Conservation (phyloP, 1,284 basidiomycete genomes). For the Entoloma clypeatum region DNA sequence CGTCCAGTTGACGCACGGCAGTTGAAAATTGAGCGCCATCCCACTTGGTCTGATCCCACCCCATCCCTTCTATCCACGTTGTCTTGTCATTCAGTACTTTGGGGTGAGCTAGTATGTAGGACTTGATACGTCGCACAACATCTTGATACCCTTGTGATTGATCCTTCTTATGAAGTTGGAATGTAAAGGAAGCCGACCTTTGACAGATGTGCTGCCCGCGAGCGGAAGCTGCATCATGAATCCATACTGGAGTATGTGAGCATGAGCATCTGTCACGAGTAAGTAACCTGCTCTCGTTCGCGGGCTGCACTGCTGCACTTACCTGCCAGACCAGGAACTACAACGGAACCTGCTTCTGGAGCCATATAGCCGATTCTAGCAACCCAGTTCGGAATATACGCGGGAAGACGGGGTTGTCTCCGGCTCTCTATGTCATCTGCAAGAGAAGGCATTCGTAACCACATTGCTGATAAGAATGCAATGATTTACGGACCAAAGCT, state of each 20-base stretch:
- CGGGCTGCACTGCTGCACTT: constrained; percentile 6
- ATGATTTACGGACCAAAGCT: constrained; percentile 41
- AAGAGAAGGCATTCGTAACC: constrained; percentile 2
- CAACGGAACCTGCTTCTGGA: constrained; percentile 36
- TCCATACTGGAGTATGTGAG: constrained; percentile 70
- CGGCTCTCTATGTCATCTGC: constrained; percentile 16
- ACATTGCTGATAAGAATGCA: constrained; percentile 2
- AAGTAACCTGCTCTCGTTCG: neutral
- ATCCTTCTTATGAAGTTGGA: constrained; percentile 29
- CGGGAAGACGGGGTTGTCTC: neutral
- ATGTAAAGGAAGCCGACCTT: too few species aligned
- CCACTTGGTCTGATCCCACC: constrained; percentile 92
- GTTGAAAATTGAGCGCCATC: constrained; percentile 67
- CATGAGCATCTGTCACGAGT: constrained; percentile 68
- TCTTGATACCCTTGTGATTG: constrained; percentile 36
- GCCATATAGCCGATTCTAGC: constrained; percentile 5
- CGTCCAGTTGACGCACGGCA: constrained; percentile 47
- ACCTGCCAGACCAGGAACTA: constrained; percentile 74
- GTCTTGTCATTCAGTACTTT: constrained; percentile 49
- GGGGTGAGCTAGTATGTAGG: constrained; percentile 56
- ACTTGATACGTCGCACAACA: constrained; percentile 58
- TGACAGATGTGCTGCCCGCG: constrained; percentile 52
- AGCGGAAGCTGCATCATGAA: constrained; percentile 65
- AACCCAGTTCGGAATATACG: constrained; percentile 7
- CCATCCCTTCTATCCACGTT: constrained; percentile 81